Evolutionary conservation across 805 yeast genomes (phyloP).

Genomic region (Candida qinlingensis): DNA sequence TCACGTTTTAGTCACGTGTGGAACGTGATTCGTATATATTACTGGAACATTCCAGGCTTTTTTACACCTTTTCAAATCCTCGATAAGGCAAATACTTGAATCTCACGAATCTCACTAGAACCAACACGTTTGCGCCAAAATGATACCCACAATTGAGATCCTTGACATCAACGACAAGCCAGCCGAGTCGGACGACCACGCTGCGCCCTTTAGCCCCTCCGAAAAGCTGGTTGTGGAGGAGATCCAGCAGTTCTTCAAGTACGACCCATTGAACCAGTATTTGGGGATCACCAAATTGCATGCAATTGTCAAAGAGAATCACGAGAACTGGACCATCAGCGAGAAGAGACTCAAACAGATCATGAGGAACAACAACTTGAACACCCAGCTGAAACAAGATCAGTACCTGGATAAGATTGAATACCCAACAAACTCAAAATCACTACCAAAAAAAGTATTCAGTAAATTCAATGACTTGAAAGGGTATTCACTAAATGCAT

Average conservation of each 20-base stretch:
- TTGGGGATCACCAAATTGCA: constrained; percentile 51
- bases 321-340: constrained; percentile 60
- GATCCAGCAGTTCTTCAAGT: constrained; percentile 62
- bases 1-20: no score
- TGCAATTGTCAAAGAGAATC: constrained; percentile 40
- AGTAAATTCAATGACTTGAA: constrained; percentile 44
- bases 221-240: constrained; percentile 33
- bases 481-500: constrained; percentile 61
- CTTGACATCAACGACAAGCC: constrained; percentile 26
- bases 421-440: constrained; percentile 30
- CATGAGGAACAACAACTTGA: constrained; percentile 52
- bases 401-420: constrained; percentile 49
- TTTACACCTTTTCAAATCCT: no score
- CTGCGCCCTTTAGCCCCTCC: constrained; percentile 23
- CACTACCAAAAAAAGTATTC: constrained; percentile 38
- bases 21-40: no score
- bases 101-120: no score
- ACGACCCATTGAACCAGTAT: constrained; percentile 57
- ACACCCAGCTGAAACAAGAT: constrained; percentile 36
- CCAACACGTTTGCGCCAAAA: not conserved
- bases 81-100: no score
- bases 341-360: constrained; percentile 50
- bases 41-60: no score
- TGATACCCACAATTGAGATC: constrained; percentile 24
- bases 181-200: constrained; percentile 1